Conservation (phyloP, 331 rosid species). For the Rhamnella rubrinervis region DNA sequence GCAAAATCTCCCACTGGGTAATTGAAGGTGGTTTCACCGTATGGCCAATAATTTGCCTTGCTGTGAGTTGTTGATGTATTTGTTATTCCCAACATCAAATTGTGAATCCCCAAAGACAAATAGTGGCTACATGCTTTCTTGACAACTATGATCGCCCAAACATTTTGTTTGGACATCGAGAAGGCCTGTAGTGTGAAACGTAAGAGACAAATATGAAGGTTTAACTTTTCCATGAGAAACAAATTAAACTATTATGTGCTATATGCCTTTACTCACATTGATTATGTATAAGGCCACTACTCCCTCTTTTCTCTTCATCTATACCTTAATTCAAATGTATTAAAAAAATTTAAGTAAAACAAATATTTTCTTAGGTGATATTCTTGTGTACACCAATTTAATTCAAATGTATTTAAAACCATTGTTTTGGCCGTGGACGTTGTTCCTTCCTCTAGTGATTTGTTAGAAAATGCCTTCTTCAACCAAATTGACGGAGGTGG, state of each 20-base stretch:
- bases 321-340: background rate
- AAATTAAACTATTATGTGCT: background rate
- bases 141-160: background rate
- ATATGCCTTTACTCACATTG: too few species aligned
- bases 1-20: conserved; percentile 43
- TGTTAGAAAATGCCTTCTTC: too few species aligned
- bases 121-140: conserved; percentile 16
- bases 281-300: too few species aligned
- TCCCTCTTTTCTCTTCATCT: background rate
- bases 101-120: conserved; percentile 50
- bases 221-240: conserved; percentile 4
- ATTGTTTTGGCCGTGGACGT: too few species aligned
- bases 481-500: too few species aligned
- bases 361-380: too few species aligned
- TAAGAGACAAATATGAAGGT: background rate
- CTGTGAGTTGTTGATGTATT: conserved; percentile 41
- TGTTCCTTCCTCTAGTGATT: too few species aligned
- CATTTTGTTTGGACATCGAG: background rate
- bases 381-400: too few species aligned
- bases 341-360: too few species aligned
- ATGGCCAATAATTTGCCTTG: conserved; percentile 24
- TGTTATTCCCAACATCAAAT: conserved; percentile 46
- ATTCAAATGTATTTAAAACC: too few species aligned
- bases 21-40: conserved; percentile 43
- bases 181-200: background rate